Conservation (phyloP, 2,329 filamentous ascomycete genomes). For the Neonectria sp. region DNA sequence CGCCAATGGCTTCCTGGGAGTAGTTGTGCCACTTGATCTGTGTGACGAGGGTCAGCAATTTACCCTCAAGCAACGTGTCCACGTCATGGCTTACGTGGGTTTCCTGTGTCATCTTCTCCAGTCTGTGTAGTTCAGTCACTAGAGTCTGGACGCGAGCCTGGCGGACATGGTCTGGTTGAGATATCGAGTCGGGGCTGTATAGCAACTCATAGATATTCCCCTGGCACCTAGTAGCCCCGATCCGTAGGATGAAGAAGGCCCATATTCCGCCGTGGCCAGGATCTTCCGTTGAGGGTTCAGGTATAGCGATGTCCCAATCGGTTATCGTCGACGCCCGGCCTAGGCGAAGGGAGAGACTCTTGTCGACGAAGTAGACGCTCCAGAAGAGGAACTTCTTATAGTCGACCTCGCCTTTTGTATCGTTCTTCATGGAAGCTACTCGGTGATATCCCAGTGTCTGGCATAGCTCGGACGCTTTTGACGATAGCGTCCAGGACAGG, state of each 20-base stretch:
- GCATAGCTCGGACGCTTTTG: conserved; percentile 51
- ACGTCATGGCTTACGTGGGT: too few species aligned
- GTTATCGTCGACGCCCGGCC: conserved; percentile 68
- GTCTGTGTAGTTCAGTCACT: conserved; percentile 7
- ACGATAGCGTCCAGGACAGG: conserved; percentile 48
- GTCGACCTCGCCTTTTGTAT: conserved; percentile 25
- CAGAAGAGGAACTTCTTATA: conserved; percentile 64
- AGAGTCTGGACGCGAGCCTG: conserved; percentile 8
- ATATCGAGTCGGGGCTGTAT: conserved; percentile 23
- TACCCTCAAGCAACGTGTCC: background rate
- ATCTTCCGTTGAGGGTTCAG: conserved; percentile 49
- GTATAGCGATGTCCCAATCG: conserved; percentile 69
- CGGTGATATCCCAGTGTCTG: conserved; percentile 50
- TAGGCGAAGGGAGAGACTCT: conserved; percentile 67
- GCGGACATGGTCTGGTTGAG: conserved; percentile 12
- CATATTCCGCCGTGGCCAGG: conserved; percentile 52
- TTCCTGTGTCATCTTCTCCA: background rate
- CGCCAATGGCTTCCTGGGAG: too few species aligned
- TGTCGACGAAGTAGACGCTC: conserved; percentile 70
- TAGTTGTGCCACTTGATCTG: too few species aligned
- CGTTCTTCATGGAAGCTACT: conserved; percentile 39
- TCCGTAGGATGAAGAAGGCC: conserved; percentile 30
- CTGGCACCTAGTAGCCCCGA: conserved; percentile 24
- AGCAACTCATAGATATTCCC: conserved; percentile 31
- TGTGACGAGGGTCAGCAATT: background rate